phyloP scores from a whole-genome alignment of 225 moss, liverwort and hornwort species.

The Anthoceros angustus region DNA sequence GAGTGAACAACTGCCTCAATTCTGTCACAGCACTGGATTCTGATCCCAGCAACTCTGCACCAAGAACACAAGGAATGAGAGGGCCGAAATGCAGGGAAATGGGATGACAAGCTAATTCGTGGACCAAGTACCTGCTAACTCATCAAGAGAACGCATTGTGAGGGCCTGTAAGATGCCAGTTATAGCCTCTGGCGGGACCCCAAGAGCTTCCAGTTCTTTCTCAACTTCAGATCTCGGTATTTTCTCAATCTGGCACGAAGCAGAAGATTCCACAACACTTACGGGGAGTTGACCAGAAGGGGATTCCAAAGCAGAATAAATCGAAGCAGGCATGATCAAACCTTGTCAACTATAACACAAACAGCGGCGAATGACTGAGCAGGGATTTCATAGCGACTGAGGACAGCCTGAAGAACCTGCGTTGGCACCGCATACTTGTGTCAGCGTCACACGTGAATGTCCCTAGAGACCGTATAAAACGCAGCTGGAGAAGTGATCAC shows the following conservation, averaged over 20 bases:
- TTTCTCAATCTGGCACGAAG: slow-evolving; percentile 53
- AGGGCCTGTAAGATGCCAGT: slow-evolving; percentile 68
- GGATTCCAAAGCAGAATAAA: not conserved
- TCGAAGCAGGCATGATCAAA: slow-evolving; percentile 3
- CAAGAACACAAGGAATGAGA: not conserved
- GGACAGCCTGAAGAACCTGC: slow-evolving; percentile 83
- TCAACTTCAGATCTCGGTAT: slow-evolving; percentile 55
- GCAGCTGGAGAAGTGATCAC: slow-evolving; percentile 13
- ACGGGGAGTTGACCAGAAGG: not conserved
- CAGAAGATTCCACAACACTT: not conserved
- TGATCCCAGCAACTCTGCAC: slow-evolving; percentile 59
- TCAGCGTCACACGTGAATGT: not conserved
- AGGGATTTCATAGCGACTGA: slow-evolving; percentile 40
- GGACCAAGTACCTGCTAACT: slow-evolving; percentile 46
- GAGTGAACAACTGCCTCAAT: slow-evolving; percentile 59
- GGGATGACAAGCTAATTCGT: not conserved
- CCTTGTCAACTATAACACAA: slow-evolving; percentile 96
- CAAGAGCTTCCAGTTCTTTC: slow-evolving; percentile 45
- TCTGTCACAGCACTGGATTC: slow-evolving; percentile 67
- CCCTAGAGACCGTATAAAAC: not conserved
- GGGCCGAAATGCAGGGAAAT: not conserved
- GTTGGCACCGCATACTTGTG: not conserved
- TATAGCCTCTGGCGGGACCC: slow-evolving; percentile 45
- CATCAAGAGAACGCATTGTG: slow-evolving; percentile 49
- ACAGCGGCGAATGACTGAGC: slow-evolving; percentile 72